phyloP scores from a whole-genome alignment of 345 rosid species.

The Camelina hispida region DNA sequence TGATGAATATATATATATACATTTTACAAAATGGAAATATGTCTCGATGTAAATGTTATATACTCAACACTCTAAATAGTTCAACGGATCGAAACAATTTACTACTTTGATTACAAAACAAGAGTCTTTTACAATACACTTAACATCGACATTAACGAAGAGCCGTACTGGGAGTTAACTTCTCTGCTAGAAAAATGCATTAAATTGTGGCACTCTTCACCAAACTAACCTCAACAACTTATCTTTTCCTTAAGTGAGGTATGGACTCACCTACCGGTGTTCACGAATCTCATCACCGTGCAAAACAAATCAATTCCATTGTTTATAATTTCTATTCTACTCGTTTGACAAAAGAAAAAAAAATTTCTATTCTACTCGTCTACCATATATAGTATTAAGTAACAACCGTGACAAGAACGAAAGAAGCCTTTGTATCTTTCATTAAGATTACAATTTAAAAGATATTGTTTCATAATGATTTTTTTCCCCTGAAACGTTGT shows the following conservation, averaged over 20 bases:
- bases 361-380: background rate
- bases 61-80: background rate
- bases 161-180: background rate
- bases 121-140: background rate
- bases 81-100: background rate
- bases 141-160: background rate
- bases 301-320: background rate
- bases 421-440: background rate
- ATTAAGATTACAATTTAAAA: background rate
- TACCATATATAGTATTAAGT: background rate
- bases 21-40: background rate
- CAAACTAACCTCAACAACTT: background rate
- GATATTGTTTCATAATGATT: background rate
- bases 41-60: background rate
- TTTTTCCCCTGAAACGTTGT: no score
- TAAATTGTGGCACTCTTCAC: background rate
- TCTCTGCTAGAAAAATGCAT: conserved; percentile 14
- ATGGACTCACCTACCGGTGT: background rate
- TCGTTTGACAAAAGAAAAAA: no score
- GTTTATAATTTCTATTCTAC: background rate
- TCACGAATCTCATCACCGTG: background rate
- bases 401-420: background rate
- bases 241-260: no score
- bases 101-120: background rate
- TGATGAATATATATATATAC: background rate